These are phyloP conservation scores for Gossypium gossypioides DNA, from an alignment of 441 rosid genomes.

Conservation along the genomic window DNA sequence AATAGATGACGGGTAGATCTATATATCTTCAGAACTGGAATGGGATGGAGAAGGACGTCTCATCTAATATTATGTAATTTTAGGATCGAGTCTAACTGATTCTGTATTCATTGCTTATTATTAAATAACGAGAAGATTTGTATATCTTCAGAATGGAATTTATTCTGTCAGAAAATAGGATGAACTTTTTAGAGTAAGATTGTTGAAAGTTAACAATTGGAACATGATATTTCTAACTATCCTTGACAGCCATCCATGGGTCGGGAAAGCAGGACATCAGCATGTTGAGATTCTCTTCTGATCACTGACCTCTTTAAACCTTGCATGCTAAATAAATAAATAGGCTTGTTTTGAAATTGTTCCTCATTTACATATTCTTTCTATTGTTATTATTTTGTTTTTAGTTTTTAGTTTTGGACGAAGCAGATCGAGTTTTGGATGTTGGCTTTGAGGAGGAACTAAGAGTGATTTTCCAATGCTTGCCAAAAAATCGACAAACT, in stretches of 20 bases:
- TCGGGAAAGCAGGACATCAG: neutral
- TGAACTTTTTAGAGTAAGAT: neutral
- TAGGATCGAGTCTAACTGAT: neutral
- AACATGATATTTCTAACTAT: neutral
- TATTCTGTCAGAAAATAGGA: neutral
- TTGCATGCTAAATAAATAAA: neutral
- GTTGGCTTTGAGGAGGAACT: slow-evolving; percentile 88
- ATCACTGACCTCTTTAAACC: neutral
- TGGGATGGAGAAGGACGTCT: neutral
- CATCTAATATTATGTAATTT: neutral
- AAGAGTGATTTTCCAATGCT: slow-evolving; percentile 50
- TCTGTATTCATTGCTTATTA: neutral
- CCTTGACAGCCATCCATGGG: neutral
- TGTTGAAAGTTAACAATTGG: neutral
- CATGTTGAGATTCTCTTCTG: neutral
- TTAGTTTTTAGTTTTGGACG: slow-evolving; percentile 84
- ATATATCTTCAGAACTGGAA: neutral
- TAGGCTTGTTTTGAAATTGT: neutral
- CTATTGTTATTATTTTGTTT: slow-evolving; percentile 13
- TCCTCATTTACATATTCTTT: neutral
- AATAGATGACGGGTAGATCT: neutral
- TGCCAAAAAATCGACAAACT: slow-evolving; percentile 74
- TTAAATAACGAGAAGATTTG: neutral
- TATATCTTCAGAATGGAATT: neutral
- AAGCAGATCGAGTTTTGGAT: slow-evolving; percentile 93